A percentile compares a stretch with the other conserved stretches of the same genome.
These are phyloP conservation scores for Lachnellula occidentalis DNA, from an alignment of 2,329 filamentous ascomycete genomes.

Conservation along the genomic window DNA sequence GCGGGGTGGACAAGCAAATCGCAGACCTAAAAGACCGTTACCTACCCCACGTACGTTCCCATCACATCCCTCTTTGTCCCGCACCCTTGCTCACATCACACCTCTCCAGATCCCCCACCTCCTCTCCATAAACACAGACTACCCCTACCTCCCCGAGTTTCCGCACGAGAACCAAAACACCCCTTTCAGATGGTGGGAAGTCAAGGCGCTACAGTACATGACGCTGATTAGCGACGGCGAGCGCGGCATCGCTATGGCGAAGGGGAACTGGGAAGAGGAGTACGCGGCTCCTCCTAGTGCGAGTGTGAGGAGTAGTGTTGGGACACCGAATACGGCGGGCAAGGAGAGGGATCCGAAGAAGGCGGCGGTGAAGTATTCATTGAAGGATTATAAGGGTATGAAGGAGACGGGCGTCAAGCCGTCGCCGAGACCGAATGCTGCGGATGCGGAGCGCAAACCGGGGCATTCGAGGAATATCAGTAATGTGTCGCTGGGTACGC, in stretches of 20 bases:
- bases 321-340: conserved; percentile 24
- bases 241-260: conserved; percentile 23
- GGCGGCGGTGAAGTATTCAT: conserved; percentile 26
- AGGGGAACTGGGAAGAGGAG: conserved; percentile 27
- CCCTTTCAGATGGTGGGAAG: conserved; percentile 28
- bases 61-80: neutral
- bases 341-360: conserved; percentile 19
- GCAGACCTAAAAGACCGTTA: conserved; percentile 16
- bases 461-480: conserved; percentile 19
- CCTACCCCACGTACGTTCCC: conserved; percentile 23
- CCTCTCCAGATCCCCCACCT: conserved; percentile 25
- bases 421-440: conserved; percentile 11
- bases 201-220: conserved; percentile 29
- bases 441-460: conserved; percentile 7
- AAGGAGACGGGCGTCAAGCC: conserved; percentile 27
- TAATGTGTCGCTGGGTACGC: conserved; percentile 14
- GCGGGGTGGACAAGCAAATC: conserved; percentile 22
- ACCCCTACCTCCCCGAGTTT: conserved; percentile 18
- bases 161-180: conserved; percentile 26
- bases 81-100: conserved; percentile 9
- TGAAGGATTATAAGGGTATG: conserved; percentile 30
- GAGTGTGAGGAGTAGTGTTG: conserved; percentile 24
- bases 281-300: conserved; percentile 20
- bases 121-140: conserved; percentile 22
- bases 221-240: conserved; percentile 25